These are phyloP conservation scores for Globisporangium okanoganense DNA, from an alignment of 352 stramenopile species.

Conservation along the genomic window DNA sequence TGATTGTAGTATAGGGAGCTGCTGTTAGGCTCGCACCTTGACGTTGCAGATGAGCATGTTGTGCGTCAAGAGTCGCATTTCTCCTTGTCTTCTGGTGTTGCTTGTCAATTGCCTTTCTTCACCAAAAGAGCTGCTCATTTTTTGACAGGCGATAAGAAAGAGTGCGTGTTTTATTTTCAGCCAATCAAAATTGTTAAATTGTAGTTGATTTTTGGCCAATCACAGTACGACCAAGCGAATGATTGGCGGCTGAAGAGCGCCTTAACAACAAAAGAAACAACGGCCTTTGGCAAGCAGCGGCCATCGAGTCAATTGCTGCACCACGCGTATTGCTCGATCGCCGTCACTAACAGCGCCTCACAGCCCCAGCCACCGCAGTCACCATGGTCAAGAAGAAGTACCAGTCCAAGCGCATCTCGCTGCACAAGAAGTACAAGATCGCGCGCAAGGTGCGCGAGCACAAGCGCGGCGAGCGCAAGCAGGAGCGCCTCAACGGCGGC, in stretches of 20 bases:
- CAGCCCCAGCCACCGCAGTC: background rate
- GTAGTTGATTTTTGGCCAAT: slow-evolving; percentile 26
- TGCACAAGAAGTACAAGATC: slow-evolving; percentile 99
- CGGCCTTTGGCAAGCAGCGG: slow-evolving; percentile 7
- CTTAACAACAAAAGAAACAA: slow-evolving; percentile 6
- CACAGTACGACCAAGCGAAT: slow-evolving; percentile 16
- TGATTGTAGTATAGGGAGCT: background rate
- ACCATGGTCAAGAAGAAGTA: slow-evolving; percentile 99
- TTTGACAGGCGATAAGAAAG: slow-evolving; percentile 1
- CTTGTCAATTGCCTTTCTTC: background rate
- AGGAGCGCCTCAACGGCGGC: slow-evolving; percentile 79
- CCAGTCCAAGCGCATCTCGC: slow-evolving; percentile 95
- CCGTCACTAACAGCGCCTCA: background rate
- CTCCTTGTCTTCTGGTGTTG: too few species aligned
- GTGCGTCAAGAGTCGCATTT: slow-evolving; percentile 81
- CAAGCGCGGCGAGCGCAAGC: slow-evolving; percentile 93
- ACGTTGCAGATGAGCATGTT: slow-evolving; percentile 89
- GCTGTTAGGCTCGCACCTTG: slow-evolving; percentile 33
- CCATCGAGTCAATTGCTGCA: slow-evolving; percentile 2
- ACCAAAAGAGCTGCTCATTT: background rate
- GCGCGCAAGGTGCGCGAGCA: slow-evolving; percentile 91
- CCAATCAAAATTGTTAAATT: slow-evolving; percentile 1
- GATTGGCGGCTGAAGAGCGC: slow-evolving; percentile 28
- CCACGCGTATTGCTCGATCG: slow-evolving; percentile 5
- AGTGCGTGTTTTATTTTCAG: background rate